Conservation (phyloP, 192 early-diverging fungal genomes). For the Entomortierella parvispora region DNA sequence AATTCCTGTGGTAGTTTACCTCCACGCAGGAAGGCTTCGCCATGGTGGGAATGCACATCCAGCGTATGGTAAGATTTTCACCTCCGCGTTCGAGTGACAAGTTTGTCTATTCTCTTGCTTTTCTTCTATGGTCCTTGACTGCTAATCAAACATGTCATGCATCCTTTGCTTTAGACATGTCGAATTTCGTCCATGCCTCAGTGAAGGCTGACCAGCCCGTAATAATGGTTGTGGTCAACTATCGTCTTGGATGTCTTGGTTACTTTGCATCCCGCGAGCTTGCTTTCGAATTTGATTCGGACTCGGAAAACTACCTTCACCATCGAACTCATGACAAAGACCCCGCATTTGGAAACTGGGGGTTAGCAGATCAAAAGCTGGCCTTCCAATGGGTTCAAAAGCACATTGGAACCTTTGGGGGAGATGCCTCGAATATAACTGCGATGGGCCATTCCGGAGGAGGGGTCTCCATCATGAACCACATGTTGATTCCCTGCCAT, state of each 20-base stretch:
- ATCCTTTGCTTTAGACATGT: not conserved
- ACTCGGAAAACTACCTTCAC: slow-evolving; percentile 1
- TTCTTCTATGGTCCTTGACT: no score
- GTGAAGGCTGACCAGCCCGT: not conserved
- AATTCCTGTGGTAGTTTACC: not conserved
- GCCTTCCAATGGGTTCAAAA: slow-evolving; percentile 1
- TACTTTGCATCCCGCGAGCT: slow-evolving; percentile 1
- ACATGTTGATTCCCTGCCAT: not conserved
- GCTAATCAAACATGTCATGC: slow-evolving; percentile 1
- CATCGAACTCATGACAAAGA: slow-evolving; percentile 1
- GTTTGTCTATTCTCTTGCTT: no score
- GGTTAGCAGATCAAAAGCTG: slow-evolving; percentile 1
- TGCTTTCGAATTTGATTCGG: not conserved
- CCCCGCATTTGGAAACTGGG: not conserved
- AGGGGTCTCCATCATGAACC: not conserved
- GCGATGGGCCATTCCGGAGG: not conserved
- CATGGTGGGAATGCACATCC: slow-evolving; percentile 2
- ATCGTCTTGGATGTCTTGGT: not conserved
- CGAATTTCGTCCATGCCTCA: not conserved
- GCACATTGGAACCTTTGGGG: not conserved
- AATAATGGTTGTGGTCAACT: not conserved
- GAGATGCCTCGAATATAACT: not conserved
- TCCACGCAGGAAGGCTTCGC: not conserved
- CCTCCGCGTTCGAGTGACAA: not conserved
- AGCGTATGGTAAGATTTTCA: not conserved